Base-by-base conservation (phyloP, 192 early-diverging fungal genomes). In the Umbelopsis sp. region DNA sequence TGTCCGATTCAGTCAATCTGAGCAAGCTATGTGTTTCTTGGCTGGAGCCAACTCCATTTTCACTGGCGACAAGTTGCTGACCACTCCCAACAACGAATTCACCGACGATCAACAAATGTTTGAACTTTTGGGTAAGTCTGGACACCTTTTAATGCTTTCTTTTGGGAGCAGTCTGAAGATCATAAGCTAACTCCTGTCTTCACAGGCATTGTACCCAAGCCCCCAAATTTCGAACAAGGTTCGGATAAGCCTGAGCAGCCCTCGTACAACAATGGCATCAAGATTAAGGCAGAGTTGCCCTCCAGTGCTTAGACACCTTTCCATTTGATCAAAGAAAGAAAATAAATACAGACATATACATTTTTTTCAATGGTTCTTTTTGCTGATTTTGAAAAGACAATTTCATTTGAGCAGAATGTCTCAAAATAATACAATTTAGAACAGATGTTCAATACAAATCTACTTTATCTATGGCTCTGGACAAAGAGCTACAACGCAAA, bases 21-120 rank as follows among this genome's bases (percentile, higher is more conserved):
- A 93, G 33, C 76, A 78, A 58, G 85, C 89, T 16, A 64, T 94
- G 70, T 92, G 91, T 74, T 94, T 94, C 78, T 86, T 91, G 84
- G 87, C 91, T 15, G 92, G 92, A 66, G 92, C 92, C 72, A 94
- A 94, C 83, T 89, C 88, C 20, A 90, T 94, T 71, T 94, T 94
- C 67, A 94, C 92, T 33, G 92, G 92, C 71, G 91, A 94, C 74
- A 90, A 88, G 74, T 80, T 94, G 46, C 77, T 94, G 64, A 94
- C 92, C 30, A 94, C 92, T 0, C 87, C 87, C 65, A 93, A 93
- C 83, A 93, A 93, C 78, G 88, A 84, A 72, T 80, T 82, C 55
- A 82, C 79, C 44, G 86, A 87, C 13, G 91, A 93, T 70, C 78
- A 87, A 82, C 78, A 80, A 70, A 91, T 93, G 90, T 93, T 91